These are phyloP conservation scores for Urtica urens DNA, from an alignment of 306 rosid genomes.

Conservation along the genomic window DNA sequence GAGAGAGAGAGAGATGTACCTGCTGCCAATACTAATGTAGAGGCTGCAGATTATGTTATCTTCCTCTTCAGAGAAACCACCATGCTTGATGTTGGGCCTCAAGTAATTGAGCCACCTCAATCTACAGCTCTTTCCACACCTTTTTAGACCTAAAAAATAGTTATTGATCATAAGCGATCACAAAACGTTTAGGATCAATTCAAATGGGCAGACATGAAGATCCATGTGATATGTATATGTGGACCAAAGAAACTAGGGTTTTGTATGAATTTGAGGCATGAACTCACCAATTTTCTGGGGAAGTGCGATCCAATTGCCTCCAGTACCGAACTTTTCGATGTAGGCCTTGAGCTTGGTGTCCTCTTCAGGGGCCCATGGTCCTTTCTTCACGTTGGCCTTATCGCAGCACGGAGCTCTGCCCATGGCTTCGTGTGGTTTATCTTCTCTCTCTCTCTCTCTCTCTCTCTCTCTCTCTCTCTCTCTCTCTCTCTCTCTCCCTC, in stretches of 20 bases:
- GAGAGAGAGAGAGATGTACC: constrained; percentile 33
- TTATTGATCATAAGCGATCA: too few species aligned
- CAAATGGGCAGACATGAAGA: too few species aligned
- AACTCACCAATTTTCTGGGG: constrained; percentile 88
- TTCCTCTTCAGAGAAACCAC: constrained; percentile 98
- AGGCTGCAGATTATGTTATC: constrained; percentile 91
- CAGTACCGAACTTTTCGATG: constrained; percentile 78
- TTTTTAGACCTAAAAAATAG: constrained; percentile 69
- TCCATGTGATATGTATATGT: too few species aligned
- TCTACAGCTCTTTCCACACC: constrained; percentile 98
- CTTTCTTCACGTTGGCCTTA: constrained; percentile 91
- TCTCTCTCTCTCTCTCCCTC: too few species aligned
- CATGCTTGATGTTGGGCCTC: constrained; percentile 97
- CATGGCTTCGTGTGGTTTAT: constrained; percentile 26
- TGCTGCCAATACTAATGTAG: constrained; percentile 99
- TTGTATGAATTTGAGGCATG: too few species aligned
- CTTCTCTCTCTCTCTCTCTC: neutral
- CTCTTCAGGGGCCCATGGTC: constrained; percentile 98
- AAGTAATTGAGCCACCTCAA: constrained; percentile 89
- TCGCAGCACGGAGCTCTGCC: constrained; percentile 99
- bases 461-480: constrained; percentile 6
- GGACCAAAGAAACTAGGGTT: too few species aligned
- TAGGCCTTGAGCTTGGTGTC: constrained; percentile 78
- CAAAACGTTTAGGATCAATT: too few species aligned
- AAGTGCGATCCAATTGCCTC: constrained; percentile 98